These are phyloP conservation scores for Narthecium ossifragum DNA, from an alignment of 106 monocot species.

Conservation along the genomic window DNA sequence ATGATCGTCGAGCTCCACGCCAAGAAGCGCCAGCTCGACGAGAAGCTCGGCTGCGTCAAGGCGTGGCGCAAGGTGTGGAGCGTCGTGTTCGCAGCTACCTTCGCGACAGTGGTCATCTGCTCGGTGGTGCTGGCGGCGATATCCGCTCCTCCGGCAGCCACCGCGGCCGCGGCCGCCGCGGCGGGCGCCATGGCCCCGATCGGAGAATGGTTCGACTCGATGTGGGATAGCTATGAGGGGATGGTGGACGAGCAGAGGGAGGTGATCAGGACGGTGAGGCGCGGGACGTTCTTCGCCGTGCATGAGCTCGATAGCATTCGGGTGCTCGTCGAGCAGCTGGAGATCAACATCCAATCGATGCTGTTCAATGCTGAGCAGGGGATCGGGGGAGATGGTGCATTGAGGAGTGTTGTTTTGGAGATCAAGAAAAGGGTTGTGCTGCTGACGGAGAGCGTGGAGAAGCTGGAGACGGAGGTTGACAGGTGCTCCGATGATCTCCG, in stretches of 20 bases:
- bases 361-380: slow-evolving; percentile 31
- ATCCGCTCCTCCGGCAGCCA: slow-evolving; percentile 46
- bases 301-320: slow-evolving; percentile 51
- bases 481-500: slow-evolving; percentile 40
- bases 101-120: slow-evolving; percentile 38
- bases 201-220: slow-evolving; percentile 51
- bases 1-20: slow-evolving; percentile 27
- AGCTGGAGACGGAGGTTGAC: slow-evolving; percentile 49
- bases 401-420: slow-evolving; percentile 29
- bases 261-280: slow-evolving; percentile 32
- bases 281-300: slow-evolving; percentile 25
- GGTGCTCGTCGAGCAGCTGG: slow-evolving; percentile 35
- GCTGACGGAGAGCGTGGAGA: slow-evolving; percentile 33
- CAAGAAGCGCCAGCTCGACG: slow-evolving; percentile 33
- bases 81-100: slow-evolving; percentile 29
- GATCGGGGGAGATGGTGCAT: slow-evolving; percentile 10
- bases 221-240: slow-evolving; percentile 38
- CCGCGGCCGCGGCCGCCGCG: slow-evolving; percentile 27
- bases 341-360: slow-evolving; percentile 25
- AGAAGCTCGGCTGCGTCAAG: slow-evolving; percentile 28
- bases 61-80: slow-evolving; percentile 45
- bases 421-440: slow-evolving; percentile 30
- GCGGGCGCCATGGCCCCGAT: slow-evolving; percentile 36
- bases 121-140: slow-evolving; percentile 43
- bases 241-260: slow-evolving; percentile 31